Conservation (phyloP, 306 rosid genomes). For the Cucurbita moschata region DNA sequence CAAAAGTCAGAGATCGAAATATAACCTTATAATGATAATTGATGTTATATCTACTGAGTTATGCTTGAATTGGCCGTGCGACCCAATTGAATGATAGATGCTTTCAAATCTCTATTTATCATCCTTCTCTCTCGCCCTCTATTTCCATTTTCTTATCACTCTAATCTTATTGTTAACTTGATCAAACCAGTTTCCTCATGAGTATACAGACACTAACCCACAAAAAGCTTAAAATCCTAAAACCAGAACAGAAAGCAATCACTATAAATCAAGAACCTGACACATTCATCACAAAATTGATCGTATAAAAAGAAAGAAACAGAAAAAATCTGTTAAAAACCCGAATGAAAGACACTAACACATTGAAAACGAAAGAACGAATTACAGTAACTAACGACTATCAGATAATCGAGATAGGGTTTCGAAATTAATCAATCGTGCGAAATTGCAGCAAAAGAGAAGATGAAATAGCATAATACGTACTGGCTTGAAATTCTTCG, state of each 20-base stretch:
- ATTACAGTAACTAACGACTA: neutral
- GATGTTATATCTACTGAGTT: too few species aligned
- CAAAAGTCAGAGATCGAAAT: too few species aligned
- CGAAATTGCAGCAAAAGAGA: neutral
- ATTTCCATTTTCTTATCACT: neutral
- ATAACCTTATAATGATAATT: too few species aligned
- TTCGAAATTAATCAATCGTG: neutral
- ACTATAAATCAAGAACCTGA: neutral
- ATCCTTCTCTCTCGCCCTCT: neutral
- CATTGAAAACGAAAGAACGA: neutral
- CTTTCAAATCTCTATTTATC: neutral
- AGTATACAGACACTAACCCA: neutral
- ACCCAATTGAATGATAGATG: neutral
- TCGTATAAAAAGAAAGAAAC: neutral
- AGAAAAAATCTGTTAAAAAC: neutral
- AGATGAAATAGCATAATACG: neutral
- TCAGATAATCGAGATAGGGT: neutral
- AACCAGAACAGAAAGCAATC: neutral
- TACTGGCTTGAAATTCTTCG: slow-evolving; percentile 86
- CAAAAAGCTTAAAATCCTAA: neutral
- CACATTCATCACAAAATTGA: neutral
- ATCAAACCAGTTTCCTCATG: neutral
- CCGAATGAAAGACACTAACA: neutral
- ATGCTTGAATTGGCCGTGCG: neutral
- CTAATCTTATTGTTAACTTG: neutral